Evolutionary conservation across 441 rosid species (phyloP).

Genomic region (Eruca vesicaria): DNA sequence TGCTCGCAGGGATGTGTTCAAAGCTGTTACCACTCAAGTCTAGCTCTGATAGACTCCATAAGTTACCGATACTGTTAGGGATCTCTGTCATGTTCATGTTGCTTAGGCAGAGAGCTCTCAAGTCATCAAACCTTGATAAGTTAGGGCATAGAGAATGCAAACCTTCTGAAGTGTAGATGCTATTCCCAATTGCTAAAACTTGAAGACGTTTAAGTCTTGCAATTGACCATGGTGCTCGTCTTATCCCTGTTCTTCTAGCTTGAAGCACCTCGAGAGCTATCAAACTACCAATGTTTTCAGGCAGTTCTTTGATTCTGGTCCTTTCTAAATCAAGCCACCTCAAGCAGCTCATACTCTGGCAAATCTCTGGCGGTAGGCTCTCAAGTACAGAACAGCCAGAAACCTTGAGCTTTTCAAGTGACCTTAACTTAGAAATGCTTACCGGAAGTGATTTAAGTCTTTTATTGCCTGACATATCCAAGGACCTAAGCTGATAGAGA

Average conservation of each 20-base stretch:
- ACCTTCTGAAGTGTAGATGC: neutral
- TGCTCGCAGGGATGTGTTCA: conserved; percentile 36
- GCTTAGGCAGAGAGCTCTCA: conserved; percentile 37
- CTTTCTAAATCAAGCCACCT: conserved; percentile 33
- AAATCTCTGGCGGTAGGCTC: conserved; percentile 30
- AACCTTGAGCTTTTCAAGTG: conserved; percentile 24
- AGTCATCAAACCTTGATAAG: conserved; percentile 32
- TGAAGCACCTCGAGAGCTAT: conserved; percentile 33
- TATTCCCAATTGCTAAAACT: conserved; percentile 16
- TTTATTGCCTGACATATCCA: conserved; percentile 28
- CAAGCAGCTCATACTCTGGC: conserved; percentile 31
- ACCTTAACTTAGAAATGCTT: conserved; percentile 27
- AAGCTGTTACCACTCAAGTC: conserved; percentile 43
- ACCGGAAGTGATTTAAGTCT: conserved; percentile 24
- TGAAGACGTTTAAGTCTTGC: conserved; percentile 26
- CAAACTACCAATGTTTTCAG: conserved; percentile 30
- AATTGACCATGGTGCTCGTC: conserved; percentile 16
- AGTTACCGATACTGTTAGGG: conserved; percentile 37
- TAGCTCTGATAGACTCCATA: conserved; percentile 34
- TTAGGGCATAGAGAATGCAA: conserved; percentile 23
- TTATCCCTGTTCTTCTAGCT: conserved; percentile 23
- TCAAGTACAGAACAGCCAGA: conserved; percentile 33
- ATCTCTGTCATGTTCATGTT: conserved; percentile 49
- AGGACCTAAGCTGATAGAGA: conserved; percentile 27
- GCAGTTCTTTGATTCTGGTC: conserved; percentile 30